Evolutionary conservation across 1,284 basidiomycete species (phyloP), one percentile per base, ranked within the genome.

Genomic region (Sanghuangporus sanghuang): DNA sequence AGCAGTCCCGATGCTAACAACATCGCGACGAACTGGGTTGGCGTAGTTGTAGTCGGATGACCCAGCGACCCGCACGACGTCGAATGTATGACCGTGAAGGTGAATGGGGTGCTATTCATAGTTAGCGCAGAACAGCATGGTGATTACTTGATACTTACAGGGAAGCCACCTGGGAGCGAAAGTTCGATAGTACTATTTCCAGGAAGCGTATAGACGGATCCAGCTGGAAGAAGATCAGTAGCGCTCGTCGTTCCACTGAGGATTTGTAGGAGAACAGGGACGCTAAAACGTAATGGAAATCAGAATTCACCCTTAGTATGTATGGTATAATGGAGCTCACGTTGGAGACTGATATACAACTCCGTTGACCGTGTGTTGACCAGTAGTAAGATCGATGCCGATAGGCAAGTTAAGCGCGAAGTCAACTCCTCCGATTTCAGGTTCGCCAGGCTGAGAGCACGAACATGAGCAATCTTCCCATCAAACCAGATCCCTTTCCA

Each of bases 11-110:
- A 72, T 72, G 65, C 62, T 71, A 21, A 78, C 75, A 11, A 69
- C 69, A 65, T 79, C 78, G 39, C 78, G 74, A 35, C 71, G 68
- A 16, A 75, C 68, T 39, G 81, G 81, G 62, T 81, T 71, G 12
- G 68, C 69, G 63, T 76, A 81, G 67, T 72, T 72, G 58, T 69
- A 69, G 0, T 53, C 58, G 2, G 60, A 44, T 23, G 59, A 69
- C 4, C 70, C 71, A 1, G 72, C 70, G 53, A 68, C 70, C n/a
- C 71, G 69, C n/a, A 74, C 68, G 50, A 74, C 76, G 39, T 69
- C 73, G 65, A 81, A 81, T 1, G 71, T 55, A 59, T 81, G 80
- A 59, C 79, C 78, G 52, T 81, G 80, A 32, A 82, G 61, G 69
- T 79, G 78, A 63, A 78, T 68, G 2, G 78, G 78, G 60, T 79